Conservation (phyloP, 208 protist genomes). For the Acanthamoeba rhysodes region DNA sequence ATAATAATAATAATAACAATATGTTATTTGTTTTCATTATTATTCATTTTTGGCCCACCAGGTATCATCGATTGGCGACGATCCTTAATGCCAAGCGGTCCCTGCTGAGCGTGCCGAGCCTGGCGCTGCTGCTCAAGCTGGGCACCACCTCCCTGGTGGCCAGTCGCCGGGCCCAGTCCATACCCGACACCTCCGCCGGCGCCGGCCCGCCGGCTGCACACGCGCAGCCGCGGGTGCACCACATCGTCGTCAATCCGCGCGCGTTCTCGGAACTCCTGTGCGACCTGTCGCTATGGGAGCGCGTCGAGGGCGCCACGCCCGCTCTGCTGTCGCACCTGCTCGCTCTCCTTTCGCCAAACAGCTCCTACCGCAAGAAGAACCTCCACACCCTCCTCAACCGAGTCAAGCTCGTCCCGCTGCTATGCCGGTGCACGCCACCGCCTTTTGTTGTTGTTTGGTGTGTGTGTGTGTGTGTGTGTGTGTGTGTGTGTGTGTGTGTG, state of each 20-base stretch:
- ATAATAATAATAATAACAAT: too few species aligned
- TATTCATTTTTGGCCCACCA: neutral
- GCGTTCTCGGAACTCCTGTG: neutral
- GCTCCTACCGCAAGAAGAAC: constrained; percentile 26
- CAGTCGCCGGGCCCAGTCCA: neutral
- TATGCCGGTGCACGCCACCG: neutral
- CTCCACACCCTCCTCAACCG: neutral
- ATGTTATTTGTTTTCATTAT: neutral
- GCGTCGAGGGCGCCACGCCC: neutral
- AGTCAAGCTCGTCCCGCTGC: neutral
- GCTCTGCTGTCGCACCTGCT: neutral
- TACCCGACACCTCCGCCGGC: neutral
- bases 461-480: too few species aligned
- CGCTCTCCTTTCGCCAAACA: neutral
- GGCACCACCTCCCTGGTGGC: neutral
- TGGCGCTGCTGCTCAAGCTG: neutral
- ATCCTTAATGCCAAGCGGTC: neutral
- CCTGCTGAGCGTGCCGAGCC: neutral
- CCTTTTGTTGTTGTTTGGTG: too few species aligned
- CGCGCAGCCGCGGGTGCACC: neutral
- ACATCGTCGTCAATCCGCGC: constrained; percentile 10
- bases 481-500: too few species aligned
- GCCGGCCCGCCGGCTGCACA: neutral
- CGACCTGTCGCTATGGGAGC: neutral
- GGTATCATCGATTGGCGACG: neutral